Evolutionary conservation across 2,329 filamentous ascomycete genomes (phyloP).

Genomic region (Ascochyta viciae-villosae): DNA sequence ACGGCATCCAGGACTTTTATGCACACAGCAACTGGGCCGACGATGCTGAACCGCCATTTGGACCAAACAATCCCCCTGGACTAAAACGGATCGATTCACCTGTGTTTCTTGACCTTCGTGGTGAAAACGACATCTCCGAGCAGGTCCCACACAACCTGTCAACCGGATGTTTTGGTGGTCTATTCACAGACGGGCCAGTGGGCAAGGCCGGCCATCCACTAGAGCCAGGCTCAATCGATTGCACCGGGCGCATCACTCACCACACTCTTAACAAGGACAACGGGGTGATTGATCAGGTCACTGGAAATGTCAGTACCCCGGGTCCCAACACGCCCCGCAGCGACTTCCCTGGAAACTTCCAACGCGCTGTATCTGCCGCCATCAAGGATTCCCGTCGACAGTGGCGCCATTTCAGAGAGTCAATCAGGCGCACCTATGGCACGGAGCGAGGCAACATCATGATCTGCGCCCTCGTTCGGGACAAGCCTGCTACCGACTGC

Average conservation of each 20-base stretch:
- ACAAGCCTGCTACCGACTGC: conserved; percentile 31
- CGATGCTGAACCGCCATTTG: conserved; percentile 25
- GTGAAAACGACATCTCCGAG: conserved; percentile 30
- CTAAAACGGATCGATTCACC: conserved; percentile 22
- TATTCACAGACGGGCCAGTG: conserved; percentile 31
- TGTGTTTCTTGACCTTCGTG: conserved; percentile 32
- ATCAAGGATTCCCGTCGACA: conserved; percentile 29
- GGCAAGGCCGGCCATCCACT: conserved; percentile 33
- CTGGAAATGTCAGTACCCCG: conserved; percentile 23
- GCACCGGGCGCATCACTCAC: conserved; percentile 33
- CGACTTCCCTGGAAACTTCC: conserved; percentile 31
- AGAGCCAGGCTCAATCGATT: conserved; percentile 34
- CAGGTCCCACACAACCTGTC: conserved; percentile 31
- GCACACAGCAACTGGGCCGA: conserved; percentile 33
- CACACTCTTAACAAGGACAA: conserved; percentile 38
- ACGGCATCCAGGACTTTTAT: conserved; percentile 32
- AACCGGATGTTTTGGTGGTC: conserved; percentile 34
- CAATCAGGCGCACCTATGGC: conserved; percentile 31
- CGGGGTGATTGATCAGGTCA: conserved; percentile 28
- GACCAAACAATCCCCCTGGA: conserved; percentile 30
- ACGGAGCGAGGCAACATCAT: conserved; percentile 35
- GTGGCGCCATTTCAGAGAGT: conserved; percentile 34
- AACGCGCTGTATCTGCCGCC: conserved; percentile 29
- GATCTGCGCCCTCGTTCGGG: conserved; percentile 32
- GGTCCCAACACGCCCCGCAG: conserved; percentile 33